These are phyloP conservation scores for Wakefieldia striispora DNA, from an alignment of 768 basidiomycete species.

Conservation along the genomic window DNA sequence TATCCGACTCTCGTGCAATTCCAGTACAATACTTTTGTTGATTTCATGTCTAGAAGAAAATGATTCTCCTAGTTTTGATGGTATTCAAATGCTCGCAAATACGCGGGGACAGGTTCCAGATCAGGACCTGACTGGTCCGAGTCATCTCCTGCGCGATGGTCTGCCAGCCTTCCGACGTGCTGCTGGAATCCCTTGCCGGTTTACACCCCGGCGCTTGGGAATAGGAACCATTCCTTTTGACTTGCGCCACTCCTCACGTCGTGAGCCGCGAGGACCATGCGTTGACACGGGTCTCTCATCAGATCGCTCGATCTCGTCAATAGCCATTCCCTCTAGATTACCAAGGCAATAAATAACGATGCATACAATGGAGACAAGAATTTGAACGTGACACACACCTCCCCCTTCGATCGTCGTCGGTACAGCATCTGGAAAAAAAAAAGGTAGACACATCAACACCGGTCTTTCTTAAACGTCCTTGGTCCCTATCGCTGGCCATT, in stretches of 20 bases:
- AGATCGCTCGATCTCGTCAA: constrained; percentile 39
- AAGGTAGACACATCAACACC: constrained; percentile 11
- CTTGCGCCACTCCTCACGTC: constrained; percentile 78
- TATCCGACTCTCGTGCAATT: not conserved
- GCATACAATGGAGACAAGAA: not conserved
- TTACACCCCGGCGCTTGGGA: constrained; percentile 53
- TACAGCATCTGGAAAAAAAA: constrained; percentile 19
- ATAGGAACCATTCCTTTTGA: constrained; percentile 70
- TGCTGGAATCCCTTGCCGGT: constrained; percentile 62
- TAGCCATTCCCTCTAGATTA: constrained; percentile 48
- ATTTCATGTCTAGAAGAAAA: constrained; percentile 1
- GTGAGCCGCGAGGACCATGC: constrained; percentile 72
- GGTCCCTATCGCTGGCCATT: not conserved
- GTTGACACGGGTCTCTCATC: constrained; percentile 53
- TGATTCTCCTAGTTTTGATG: not conserved
- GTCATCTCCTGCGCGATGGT: constrained; percentile 66
- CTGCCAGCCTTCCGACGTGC: constrained; percentile 68
- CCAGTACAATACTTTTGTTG: constrained; percentile 15
- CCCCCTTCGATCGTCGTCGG: constrained; percentile 8
- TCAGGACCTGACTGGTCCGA: too few relatives aligned
- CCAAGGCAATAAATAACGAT: constrained; percentile 8
- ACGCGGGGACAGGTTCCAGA: too few relatives aligned
- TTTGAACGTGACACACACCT: constrained; percentile 18
- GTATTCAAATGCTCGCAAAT: not conserved
- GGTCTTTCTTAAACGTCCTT: not conserved